A percentile compares a stretch with the other conserved stretches of the same genome.
These are phyloP conservation scores for Solanum aculeatissimum DNA, from an alignment of 305 asterid genomes.

Conservation along the genomic window DNA sequence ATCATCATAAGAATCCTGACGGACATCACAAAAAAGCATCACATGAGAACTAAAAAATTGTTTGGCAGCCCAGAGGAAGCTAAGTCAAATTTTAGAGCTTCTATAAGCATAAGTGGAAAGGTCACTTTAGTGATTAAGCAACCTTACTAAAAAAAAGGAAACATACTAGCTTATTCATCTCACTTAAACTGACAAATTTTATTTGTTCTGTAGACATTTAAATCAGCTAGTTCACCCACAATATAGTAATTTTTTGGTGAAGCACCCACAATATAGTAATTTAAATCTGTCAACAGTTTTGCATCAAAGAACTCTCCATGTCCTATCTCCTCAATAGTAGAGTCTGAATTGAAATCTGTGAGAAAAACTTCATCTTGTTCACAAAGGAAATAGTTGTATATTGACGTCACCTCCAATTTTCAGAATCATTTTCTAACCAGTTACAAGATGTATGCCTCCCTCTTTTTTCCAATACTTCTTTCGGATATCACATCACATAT, in stretches of 20 bases:
- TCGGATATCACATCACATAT: not conserved
- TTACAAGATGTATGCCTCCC: not conserved
- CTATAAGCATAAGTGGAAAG: not conserved
- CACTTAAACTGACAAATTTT: not conserved
- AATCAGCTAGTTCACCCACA: not conserved
- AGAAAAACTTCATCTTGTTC: not conserved
- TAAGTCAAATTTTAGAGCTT: not conserved
- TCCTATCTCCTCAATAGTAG: not conserved
- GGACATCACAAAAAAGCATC: conserved; percentile 3
- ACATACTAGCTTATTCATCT: not conserved
- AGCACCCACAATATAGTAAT: not conserved
- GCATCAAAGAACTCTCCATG: not conserved
- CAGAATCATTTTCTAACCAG: not conserved
- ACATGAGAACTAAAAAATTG: not conserved
- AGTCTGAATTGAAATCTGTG: not conserved
- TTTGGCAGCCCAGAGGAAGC: not conserved
- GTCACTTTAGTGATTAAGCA: not conserved
- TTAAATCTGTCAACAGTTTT: not conserved
- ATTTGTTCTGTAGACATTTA: not conserved
- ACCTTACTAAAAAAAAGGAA: not conserved
- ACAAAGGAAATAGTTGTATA: not conserved
- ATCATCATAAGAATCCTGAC: conserved; percentile 89
- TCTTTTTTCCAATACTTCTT: not conserved
- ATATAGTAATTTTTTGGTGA: not conserved
- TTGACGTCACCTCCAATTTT: not conserved